Conservation (phyloP, 768 basidiomycete species). For the Boletus sp. region DNA sequence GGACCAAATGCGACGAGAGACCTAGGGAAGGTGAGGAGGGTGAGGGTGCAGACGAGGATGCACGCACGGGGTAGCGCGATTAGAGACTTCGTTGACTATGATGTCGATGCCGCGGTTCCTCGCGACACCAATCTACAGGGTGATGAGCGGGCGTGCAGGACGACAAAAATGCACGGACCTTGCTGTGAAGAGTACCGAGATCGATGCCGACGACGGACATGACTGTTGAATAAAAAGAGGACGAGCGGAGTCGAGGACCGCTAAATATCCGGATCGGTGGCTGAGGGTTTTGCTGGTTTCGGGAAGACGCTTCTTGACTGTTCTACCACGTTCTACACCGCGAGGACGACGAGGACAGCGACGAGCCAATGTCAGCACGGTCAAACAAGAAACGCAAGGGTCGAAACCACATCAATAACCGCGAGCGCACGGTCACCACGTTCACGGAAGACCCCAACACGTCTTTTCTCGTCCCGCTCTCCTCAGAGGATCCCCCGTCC, state of each 20-base stretch:
- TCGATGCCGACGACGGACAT: conserved; percentile 97
- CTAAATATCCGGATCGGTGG: neutral
- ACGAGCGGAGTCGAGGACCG: neutral
- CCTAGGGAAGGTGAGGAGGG: conserved; percentile 39
- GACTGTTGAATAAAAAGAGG: neutral
- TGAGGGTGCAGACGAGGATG: neutral
- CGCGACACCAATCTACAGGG: conserved; percentile 83
- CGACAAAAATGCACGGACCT: conserved; percentile 44
- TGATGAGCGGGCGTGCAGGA: neutral
- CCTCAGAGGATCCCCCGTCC: conserved; percentile 49
- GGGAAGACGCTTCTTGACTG: conserved; percentile 21
- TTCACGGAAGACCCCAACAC: conserved; percentile 60
- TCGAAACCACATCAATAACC: conserved; percentile 50
- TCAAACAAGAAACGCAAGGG: conserved; percentile 65
- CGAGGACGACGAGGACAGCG: neutral
- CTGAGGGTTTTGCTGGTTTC: conserved; percentile 24
- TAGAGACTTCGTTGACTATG: conserved; percentile 96
- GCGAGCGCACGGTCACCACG: conserved; percentile 68
- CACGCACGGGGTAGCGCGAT: conserved; percentile 92
- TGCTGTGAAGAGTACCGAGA: conserved; percentile 87
- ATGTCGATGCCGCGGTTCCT: conserved; percentile 97
- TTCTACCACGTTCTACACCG: conserved; percentile 28
- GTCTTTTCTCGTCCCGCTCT: conserved; percentile 48
- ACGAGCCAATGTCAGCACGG: conserved; percentile 48
- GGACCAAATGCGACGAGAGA: conserved; percentile 93